Conservation (phyloP, 2,329 filamentous ascomycete genomes). For the Lecanicillium sp. region DNA sequence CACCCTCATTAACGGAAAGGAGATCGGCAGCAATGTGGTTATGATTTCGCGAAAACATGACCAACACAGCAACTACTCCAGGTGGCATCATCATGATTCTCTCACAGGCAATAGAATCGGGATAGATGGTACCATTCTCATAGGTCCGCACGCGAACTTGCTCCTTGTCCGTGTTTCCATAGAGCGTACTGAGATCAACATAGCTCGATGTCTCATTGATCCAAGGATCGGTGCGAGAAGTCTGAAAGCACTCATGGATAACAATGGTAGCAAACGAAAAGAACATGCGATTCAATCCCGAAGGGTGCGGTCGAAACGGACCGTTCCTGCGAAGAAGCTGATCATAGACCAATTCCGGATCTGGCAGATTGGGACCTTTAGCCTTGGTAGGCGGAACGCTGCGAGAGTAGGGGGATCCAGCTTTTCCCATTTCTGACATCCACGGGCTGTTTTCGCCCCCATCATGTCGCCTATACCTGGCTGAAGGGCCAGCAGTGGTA, state of each 20-base stretch:
- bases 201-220: constrained; percentile 29
- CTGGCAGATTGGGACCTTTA: background rate
- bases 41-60: constrained; percentile 81
- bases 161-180: constrained; percentile 41
- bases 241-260: constrained; percentile 38
- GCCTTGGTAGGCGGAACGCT: background rate
- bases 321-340: constrained; percentile 2
- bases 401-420: constrained; percentile 9
- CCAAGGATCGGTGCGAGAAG: constrained; percentile 15
- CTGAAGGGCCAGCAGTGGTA: background rate
- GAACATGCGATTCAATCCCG: constrained; percentile 16
- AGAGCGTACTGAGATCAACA: constrained; percentile 35
- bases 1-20: constrained; percentile 28
- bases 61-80: constrained; percentile 59
- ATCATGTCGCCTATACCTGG: background rate
- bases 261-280: constrained; percentile 39
- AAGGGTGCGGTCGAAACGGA: background rate
- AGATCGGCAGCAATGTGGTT: constrained; percentile 28
- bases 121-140: constrained; percentile 62
- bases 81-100: constrained; percentile 63
- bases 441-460: background rate
- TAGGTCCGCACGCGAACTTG: constrained; percentile 51
- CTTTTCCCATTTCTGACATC: background rate
- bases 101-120: constrained; percentile 64
- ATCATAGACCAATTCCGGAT: constrained; percentile 1